phyloP scores from a whole-genome alignment of 2,329 filamentous ascomycete genomes.

The Celoporthe dispersa region DNA sequence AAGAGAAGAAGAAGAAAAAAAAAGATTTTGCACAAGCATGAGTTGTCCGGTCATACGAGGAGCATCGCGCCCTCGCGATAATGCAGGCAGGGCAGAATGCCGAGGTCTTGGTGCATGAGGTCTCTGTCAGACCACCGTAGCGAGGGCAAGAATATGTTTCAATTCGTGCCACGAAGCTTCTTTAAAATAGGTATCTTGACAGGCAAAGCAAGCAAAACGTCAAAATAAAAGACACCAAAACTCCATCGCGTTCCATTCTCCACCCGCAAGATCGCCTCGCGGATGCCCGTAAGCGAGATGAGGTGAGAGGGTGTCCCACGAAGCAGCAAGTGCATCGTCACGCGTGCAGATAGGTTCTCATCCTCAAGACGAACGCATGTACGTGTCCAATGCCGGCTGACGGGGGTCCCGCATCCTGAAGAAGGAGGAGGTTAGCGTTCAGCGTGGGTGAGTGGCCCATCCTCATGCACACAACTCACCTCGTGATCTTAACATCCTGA shows the following conservation, averaged over 20 bases:
- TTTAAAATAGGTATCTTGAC: conserved; percentile 1
- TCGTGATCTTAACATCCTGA: conserved; percentile 78
- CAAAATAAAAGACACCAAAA: background rate
- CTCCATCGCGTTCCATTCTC: background rate
- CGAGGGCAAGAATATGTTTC: background rate
- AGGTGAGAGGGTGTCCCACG: background rate
- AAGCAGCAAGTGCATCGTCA: background rate
- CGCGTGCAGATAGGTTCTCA: background rate
- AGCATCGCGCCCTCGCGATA: background rate
- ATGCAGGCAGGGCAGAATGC: background rate
- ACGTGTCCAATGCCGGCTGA: conserved; percentile 50
- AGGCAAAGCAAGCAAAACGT: background rate
- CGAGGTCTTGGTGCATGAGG: background rate
- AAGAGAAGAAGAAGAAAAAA: conserved; percentile 34
- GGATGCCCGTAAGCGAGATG: background rate
- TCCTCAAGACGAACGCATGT: background rate
- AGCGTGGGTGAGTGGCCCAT: background rate
- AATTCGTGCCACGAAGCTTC: background rate
- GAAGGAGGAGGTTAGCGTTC: conserved; percentile 12
- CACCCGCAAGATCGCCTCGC: background rate
- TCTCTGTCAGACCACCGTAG: background rate
- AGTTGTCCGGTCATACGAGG: background rate
- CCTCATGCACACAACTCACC: conserved; percentile 48
- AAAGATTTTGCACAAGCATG: background rate
- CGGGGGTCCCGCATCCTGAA: conserved; percentile 62